Conservation (phyloP, 352 stramenopile genomes). For the Globisporangium ultimum region DNA sequence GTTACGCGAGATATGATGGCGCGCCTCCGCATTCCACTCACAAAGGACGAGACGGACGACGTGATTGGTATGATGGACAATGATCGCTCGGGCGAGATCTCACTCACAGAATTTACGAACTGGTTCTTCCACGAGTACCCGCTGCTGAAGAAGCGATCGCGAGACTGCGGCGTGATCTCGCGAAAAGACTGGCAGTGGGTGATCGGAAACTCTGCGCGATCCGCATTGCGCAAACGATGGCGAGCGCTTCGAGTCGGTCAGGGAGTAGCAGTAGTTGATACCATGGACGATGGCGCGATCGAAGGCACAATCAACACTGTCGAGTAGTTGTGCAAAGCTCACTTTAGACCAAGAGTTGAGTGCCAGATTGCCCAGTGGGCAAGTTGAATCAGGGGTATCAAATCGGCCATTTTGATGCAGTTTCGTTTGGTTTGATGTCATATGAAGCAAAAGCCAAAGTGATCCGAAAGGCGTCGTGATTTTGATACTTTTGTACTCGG, state of each 20-base stretch:
- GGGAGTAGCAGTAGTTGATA: not conserved
- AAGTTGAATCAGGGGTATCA: no score
- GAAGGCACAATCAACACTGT: no score
- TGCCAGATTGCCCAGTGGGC: no score
- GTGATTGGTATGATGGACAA: slow-evolving; percentile 83
- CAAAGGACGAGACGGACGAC: slow-evolving; percentile 45
- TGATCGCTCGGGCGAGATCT: slow-evolving; percentile 62
- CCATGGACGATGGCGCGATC: not conserved
- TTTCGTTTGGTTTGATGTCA: no score
- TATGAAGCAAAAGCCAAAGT: no score
- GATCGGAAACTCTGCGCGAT: slow-evolving; percentile 47
- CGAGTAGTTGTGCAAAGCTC: no score
- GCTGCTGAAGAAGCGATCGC: slow-evolving; percentile 41
- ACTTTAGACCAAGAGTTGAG: no score
- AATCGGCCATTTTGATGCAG: no score
- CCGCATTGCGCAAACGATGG: slow-evolving; percentile 48
- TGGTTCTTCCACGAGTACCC: slow-evolving; percentile 69
- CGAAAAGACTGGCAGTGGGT: slow-evolving; percentile 63
- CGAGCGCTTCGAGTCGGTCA: slow-evolving; percentile 28
- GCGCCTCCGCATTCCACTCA: slow-evolving; percentile 56
- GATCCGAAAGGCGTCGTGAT: no score
- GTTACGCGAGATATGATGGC: slow-evolving; percentile 43
- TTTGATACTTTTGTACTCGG: no score
- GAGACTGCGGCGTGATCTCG: slow-evolving; percentile 52
- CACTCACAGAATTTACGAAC: slow-evolving; percentile 55